Percentiles rank a stretch among this genome's conserved stretches.
phyloP scores from a whole-genome alignment of 2,329 filamentous ascomycete genomes.

The Fusarium palustre region DNA sequence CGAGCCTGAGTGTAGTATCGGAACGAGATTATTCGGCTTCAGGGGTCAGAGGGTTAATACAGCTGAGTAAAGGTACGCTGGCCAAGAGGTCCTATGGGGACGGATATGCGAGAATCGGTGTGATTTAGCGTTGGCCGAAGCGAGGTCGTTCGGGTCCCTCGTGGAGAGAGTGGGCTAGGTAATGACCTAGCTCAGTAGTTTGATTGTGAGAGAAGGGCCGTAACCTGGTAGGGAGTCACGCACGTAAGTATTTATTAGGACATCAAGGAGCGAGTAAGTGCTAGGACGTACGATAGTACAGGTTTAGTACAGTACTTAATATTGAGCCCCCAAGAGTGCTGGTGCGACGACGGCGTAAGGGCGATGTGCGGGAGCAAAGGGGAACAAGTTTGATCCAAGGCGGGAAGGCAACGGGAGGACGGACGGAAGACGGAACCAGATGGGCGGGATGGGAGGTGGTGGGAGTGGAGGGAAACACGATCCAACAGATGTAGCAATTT shows the following conservation, averaged over 20 bases:
- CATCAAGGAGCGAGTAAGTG: slow-evolving; percentile 20
- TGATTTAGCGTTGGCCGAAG: slow-evolving; percentile 40
- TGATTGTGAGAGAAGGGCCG: slow-evolving; percentile 31
- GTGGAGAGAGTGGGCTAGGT: slow-evolving; percentile 31
- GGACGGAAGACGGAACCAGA: slow-evolving; percentile 45
- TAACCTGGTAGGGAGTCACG: slow-evolving; percentile 36
- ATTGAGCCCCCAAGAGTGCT: slow-evolving; percentile 28
- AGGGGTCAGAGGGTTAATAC: slow-evolving; percentile 34
- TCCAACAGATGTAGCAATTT: slow-evolving; percentile 40
- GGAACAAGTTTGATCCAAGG: slow-evolving; percentile 40
- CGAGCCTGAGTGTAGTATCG: slow-evolving; percentile 4
- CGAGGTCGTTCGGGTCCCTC: slow-evolving; percentile 34
- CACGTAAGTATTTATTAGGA: slow-evolving; percentile 37
- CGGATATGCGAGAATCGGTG: slow-evolving; percentile 38
- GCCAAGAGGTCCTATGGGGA: slow-evolving; percentile 34
- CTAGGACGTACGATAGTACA: slow-evolving; percentile 21
- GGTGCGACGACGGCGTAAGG: slow-evolving; percentile 43
- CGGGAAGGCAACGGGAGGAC: slow-evolving; percentile 43
- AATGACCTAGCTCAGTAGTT: slow-evolving; percentile 34
- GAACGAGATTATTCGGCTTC: slow-evolving; percentile 25
- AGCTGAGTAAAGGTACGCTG: slow-evolving; percentile 25
- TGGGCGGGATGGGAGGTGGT: slow-evolving; percentile 38
- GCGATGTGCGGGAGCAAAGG: slow-evolving; percentile 45
- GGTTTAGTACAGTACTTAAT: slow-evolving; percentile 18
- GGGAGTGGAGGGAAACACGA: slow-evolving; percentile 40